Conservation (phyloP, 805 yeast species). For the Yueomyces sp. region DNA sequence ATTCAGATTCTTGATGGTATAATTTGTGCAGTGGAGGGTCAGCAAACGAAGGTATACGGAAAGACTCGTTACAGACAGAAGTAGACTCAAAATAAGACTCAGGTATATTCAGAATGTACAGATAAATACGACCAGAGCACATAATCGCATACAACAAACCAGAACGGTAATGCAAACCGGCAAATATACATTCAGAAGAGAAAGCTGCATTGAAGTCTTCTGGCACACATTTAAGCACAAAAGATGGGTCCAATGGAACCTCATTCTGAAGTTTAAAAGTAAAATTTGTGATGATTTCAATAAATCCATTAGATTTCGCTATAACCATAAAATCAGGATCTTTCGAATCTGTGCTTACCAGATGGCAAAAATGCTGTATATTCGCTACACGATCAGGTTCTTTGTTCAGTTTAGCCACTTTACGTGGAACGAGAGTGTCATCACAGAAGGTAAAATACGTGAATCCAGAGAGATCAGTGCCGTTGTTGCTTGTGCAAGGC, state of each 20-base stretch:
- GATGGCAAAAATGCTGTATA: constrained; percentile 16
- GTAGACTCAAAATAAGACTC: neutral
- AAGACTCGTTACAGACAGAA: neutral
- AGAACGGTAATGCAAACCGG: constrained; percentile 14
- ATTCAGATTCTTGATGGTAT: neutral
- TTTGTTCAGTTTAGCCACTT: neutral
- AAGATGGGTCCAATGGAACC: constrained; percentile 7
- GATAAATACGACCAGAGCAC: constrained; percentile 12
- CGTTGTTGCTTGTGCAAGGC: too few relatives aligned
- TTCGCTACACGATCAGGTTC: constrained; percentile 6
- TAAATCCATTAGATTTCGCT: constrained; percentile 18
- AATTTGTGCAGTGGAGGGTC: neutral
- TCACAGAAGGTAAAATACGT: too few relatives aligned
- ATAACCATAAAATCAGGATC: constrained; percentile 15
- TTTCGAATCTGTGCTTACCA: constrained; percentile 4
- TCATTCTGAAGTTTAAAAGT: constrained; percentile 6
- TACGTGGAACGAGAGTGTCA: too few relatives aligned
- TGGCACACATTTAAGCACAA: constrained; percentile 13
- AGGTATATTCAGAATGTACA: constrained; percentile 17
- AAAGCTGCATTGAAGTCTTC: constrained; percentile 5
- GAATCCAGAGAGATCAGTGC: too few relatives aligned
- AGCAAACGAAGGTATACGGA: neutral
- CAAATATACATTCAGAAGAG: constrained; percentile 7
- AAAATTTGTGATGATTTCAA: constrained; percentile 17
- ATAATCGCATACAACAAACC: constrained; percentile 17